Conservation (phyloP, 139 green algal species). For the Eudorina sp. region DNA sequence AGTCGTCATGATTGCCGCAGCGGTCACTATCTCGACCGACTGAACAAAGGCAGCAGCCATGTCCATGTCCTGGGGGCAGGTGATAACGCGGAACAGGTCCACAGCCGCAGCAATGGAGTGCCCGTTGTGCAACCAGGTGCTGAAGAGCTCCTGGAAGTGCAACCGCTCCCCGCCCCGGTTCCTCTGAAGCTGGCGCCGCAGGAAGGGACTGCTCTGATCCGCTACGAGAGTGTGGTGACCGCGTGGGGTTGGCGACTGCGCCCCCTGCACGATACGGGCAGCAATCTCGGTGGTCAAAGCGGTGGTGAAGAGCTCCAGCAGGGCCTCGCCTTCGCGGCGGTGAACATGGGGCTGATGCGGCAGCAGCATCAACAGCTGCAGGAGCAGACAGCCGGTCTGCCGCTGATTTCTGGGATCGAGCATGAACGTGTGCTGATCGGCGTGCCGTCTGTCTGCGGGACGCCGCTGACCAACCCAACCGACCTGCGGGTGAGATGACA, state of each 20-base stretch:
- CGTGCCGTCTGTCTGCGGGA: conserved; percentile 63
- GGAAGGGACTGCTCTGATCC: neutral
- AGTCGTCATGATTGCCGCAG: no score
- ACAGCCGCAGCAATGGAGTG: neutral
- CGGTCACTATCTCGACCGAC: no score
- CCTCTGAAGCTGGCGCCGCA: neutral
- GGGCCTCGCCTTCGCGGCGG: no score
- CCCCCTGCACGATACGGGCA: no score
- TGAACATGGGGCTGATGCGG: neutral
- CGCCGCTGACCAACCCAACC: conserved; percentile 52
- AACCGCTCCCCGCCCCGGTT: neutral
- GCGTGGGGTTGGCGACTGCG: conserved; percentile 35
- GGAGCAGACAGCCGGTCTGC: no score
- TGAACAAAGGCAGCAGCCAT: no score
- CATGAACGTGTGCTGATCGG: conserved; percentile 59
- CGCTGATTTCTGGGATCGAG: no score
- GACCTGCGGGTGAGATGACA: conserved; percentile 62
- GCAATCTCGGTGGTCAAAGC: no score
- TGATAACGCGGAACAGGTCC: neutral
- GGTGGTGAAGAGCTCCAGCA: no score
- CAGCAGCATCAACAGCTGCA: neutral
- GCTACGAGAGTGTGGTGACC: neutral
- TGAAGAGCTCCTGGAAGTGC: neutral
- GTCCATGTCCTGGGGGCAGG: no score
- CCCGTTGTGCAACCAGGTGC: no score